Base-by-base conservation (phyloP, 116 monocot genomes). In the Papilionanthe hybrid region DNA sequence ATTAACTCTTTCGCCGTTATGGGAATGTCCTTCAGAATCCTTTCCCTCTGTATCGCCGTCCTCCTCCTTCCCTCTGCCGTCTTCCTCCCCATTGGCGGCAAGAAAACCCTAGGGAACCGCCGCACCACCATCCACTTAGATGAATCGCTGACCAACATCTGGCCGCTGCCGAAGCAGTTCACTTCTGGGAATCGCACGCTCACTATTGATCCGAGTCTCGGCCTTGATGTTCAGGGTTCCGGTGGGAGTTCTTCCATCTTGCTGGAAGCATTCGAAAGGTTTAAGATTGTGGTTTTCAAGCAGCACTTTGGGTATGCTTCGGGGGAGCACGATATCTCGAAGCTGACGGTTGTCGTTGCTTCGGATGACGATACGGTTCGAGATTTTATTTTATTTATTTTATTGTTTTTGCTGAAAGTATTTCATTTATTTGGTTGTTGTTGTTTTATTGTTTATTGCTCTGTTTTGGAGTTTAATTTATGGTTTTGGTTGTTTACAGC, bases 291-390 rank as follows among this genome's bases (percentile, higher is more conserved):
- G 55, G 77, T 99, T 42, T 99, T 99, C 68, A 83, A 80, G 81
- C 81, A 87, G 79, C 77, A 73, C 78, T 80, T 49, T 49, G 68
- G 66, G 49, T 57, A 48, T 17, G 43, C 43, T 25, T n/a, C 43
- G 15, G 13, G 42, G 12, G 78, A 1, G 65, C 92, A 86, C 79
- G 93, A 93, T 45, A 71, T 99, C 79, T 32, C 72, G 49, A 85
- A 50, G 75, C 63, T 99, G 83, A 89, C 81, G 22, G 75, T 99
- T 48, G 53, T 89, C 45, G 90, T 99, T 60, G 77, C 56, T 68
- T 95, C 99, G 9, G 90, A 82, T 63, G 45, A 92, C 48, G 95
- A 99, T 55, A 86, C 85, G 90, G 99, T 99, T 86, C 56, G 85
- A 23, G 25, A 1, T 25, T 8, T 44, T 76, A 22, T 60, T 60